phyloP scores from a whole-genome alignment of 345 rosid species.

The Litchi chinensis region DNA sequence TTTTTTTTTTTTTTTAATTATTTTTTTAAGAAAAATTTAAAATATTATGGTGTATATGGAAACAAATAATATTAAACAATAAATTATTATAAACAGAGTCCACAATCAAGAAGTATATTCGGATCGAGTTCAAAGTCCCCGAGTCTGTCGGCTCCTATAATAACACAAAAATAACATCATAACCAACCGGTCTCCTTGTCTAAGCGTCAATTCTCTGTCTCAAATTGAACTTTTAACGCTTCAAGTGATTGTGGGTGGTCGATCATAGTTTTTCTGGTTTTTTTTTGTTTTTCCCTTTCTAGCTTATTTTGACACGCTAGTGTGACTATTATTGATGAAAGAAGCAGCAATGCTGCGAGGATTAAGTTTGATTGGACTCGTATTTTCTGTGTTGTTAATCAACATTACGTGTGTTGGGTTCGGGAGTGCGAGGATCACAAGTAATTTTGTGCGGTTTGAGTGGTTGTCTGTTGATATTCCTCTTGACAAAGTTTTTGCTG shows the following conservation, averaged over 20 bases:
- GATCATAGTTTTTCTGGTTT: neutral
- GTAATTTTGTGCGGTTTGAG: slow-evolving; percentile 39
- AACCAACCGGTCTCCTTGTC: neutral
- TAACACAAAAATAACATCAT: neutral
- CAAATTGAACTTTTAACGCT: neutral
- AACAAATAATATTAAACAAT: no score
- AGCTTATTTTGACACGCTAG: no score
- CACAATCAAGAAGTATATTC: neutral
- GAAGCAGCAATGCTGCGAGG: slow-evolving; percentile 7
- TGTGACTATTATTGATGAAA: neutral
- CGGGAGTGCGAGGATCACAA: slow-evolving; percentile 36
- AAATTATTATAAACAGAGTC: neutral
- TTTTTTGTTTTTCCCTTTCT: neutral
- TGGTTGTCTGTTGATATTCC: slow-evolving; percentile 44
- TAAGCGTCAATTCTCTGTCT: neutral
- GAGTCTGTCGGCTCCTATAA: neutral
- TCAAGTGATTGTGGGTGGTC: neutral
- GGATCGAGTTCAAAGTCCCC: neutral
- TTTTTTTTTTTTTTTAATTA: no score
- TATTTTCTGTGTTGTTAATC: neutral
- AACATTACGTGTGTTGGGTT: neutral
- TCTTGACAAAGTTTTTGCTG: slow-evolving; percentile 41
- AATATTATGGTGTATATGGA: no score
- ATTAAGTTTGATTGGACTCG: neutral
- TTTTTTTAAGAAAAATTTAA: no score